Base-by-base conservation (phyloP, 257 asterid species). In the Solanum appendiculatum region DNA sequence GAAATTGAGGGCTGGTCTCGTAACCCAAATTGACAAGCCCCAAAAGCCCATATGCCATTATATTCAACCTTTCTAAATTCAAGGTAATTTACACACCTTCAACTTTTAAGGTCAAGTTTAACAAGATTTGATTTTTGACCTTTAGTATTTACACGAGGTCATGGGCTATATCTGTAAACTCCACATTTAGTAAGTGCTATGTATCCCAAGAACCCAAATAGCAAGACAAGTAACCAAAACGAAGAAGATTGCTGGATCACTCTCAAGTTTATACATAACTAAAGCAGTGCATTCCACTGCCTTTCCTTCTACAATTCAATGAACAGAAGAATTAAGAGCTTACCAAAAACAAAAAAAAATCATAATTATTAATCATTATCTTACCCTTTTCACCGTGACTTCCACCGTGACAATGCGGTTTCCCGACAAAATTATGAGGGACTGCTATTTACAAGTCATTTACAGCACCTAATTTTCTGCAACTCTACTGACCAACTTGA, bases 361-460 rank as follows among this genome's bases (percentile, higher is more conserved):
- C n/a, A n/a, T n/a, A n/a, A n/a, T n/a, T n/a, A n/a, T n/a, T n/a
- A n/a, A n/a, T n/a, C n/a, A n/a, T n/a, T n/a, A n/a, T n/a, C n/a
- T n/a, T n/a, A n/a, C n/a, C n/a, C n/a, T n/a, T n/a, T n/a, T n/a
- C n/a, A n/a, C n/a, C n/a, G n/a, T n/a, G n/a, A n/a, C n/a, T n/a
- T n/a, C n/a, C n/a, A n/a, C 40, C 40, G 8, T 27, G 48, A 85
- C 44, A 86, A 69, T 48, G 37, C 44, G 44, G 85, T 64, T 70
- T 13, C 60, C 83, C 16, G 40, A 42, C n/a, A 63, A 72, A 16
- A 75, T 29, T 6, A 25, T 37, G 77, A 66, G 44, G 37, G 39
- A 42, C 81, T 74, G 64, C 88, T 84, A 29, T 66, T n/a, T 39
- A 88, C 87, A 86, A 82, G n/a, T 44, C n/a, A 33, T 68, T 40